Percentiles rank a stretch among this genome's conserved stretches.
These are phyloP conservation scores for Aureobasidium sp. DNA, from an alignment of 2,329 filamentous ascomycete genomes.

Conservation along the genomic window DNA sequence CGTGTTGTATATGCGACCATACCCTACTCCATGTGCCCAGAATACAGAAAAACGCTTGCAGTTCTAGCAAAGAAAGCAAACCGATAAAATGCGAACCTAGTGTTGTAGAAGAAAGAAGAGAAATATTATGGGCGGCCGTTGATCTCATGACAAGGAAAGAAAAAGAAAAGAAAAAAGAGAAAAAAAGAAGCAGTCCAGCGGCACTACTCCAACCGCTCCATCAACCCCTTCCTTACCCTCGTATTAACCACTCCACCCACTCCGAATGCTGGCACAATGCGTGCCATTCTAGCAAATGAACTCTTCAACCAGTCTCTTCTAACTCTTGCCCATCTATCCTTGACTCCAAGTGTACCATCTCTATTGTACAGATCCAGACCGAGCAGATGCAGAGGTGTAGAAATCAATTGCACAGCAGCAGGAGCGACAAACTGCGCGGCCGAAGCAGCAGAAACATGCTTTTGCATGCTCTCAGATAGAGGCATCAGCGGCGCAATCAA, in stretches of 20 bases:
- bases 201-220: conserved; percentile 50
- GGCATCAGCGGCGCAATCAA: conserved; percentile 64
- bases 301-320: conserved; percentile 69
- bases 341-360: conserved; percentile 40
- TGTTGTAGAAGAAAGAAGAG: too few relatives aligned
- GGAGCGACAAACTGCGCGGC: conserved; percentile 75
- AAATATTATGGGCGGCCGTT: background rate
- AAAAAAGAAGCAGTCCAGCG: too few relatives aligned
- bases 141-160: background rate
- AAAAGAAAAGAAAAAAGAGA: background rate
- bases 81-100: too few relatives aligned
- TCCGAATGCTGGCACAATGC: conserved; percentile 85
- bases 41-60: too few relatives aligned
- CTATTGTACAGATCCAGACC: conserved; percentile 84
- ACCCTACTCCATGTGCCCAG: too few relatives aligned
- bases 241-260: conserved; percentile 81
- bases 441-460: conserved; percentile 41
- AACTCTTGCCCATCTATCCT: conserved; percentile 61
- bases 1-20: too few relatives aligned
- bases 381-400: conserved; percentile 77
- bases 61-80: too few relatives aligned
- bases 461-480: conserved; percentile 38
- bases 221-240: conserved; percentile 59
- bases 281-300: conserved; percentile 66
- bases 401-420: conserved; percentile 68